Base-by-base conservation (phyloP, 768 basidiomycete species). In the Gautieria morchelliformis region DNA sequence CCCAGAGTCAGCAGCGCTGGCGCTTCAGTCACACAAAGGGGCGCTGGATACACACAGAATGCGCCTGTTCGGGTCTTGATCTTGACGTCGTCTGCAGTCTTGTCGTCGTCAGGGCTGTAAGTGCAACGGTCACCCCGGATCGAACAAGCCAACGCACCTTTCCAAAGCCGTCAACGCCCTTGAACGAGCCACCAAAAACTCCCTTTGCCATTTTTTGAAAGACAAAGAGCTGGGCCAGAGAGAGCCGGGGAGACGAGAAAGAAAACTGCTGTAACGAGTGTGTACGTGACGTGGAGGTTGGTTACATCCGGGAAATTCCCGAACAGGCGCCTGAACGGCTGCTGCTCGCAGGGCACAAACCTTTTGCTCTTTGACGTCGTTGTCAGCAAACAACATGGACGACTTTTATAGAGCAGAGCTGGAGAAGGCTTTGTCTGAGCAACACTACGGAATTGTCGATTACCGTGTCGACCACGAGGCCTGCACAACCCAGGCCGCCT, bases 21-120 rank as follows among this genome's bases (percentile, higher is more conserved):
- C 12, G 2, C 14, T 37, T 14, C 35, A 19, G 32, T 42, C 46
- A 50, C 44, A 39, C 33, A 52, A 39, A 14, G 27, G 24, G 24
- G 24, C 35, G 12, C 1, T 14, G 20, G 19, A 49, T 37, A 75
- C 89, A 70, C 64, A 95, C 93, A 76, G 64, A 93, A 76, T 63
- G 90, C 95, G 63, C 90, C 94, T 47, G 89, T 92, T 58, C 93
- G 83, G 35, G 96, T 98, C 79, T 93, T 93, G 73, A 99, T 91
- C 75, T 98, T 98, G 61, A 99, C 96, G 77, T 99, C 96, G 68
- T 98, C 96, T 70, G 91, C 91, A 39, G 96, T 99, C 95, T 99
- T 65, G 35, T n/a, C n/a, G 24, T 33, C 24, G 14, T 35, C 32
- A 33, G 32, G 33, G 39, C 35, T 7, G 50, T 10, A 9, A 50